Base-by-base conservation (phyloP, 345 rosid species). In the Trapa bicornis region DNA sequence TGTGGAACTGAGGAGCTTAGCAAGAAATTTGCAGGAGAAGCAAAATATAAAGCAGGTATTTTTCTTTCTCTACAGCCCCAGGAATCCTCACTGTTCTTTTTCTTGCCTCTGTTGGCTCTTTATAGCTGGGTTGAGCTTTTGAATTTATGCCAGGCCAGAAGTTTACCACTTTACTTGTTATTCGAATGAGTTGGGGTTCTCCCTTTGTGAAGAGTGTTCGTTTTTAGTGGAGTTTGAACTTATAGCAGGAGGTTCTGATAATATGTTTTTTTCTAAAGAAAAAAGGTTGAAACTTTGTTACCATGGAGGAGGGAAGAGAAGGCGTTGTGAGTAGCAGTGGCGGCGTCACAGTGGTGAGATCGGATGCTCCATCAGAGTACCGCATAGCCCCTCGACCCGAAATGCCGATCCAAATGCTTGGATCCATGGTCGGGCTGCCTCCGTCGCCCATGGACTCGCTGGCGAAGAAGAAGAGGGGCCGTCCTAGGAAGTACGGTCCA, bases 401-500 rank as follows among this genome's bases (percentile, higher is more conserved):
- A 32, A 78, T 71, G 70, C 73, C 73, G 67, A 64, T 66, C 33
- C 72, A 62, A 48, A 15, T 43, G 6, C 67, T 63, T 9, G 69
- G 65, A 54, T 69, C 70, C 45, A 61, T 64, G 33, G 62, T 67
- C 5, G 65, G 48, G 48, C 48, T 78, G 22, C 66, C 75, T 43
- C 78, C 82, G 12, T 33, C 62, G 36, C 1, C 37, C 37, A 37
- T 73, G 64, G 71, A 70, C 67, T 13, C 79, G 69, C 81, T 81
- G 35, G 12, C 63, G 74, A 94, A 87, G 84, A 94, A 94, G 86
- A 94, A 94, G 69, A 82, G 99, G 61, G 99, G 99, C 41, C 76
- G 99, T 74, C 99, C 99, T 1, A 81, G 97, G 61, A 94, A 94
- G 75, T 91, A 94, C 47, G 95, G 91, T 38, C 91, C 89, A 0